Evolutionary conservation across 768 basidiomycete species (phyloP).

Genomic region (Pleurotus eryngii): DNA sequence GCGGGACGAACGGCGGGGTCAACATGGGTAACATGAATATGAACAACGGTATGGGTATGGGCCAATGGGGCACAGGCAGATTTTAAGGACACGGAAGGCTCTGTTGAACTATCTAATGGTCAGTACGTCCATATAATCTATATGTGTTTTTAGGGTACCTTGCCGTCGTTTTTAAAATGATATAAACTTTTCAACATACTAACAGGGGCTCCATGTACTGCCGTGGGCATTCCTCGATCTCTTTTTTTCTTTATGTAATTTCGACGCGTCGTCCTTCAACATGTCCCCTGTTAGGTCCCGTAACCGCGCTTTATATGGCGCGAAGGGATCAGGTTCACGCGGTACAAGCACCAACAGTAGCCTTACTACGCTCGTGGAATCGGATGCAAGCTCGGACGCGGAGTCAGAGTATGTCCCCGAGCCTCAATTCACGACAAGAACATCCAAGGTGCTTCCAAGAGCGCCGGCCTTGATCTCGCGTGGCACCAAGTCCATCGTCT

Average conservation of each 20-base stretch:
- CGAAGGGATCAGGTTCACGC: not conserved
- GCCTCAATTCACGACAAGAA: not conserved
- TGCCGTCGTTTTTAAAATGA: too few species aligned
- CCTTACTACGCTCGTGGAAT: not conserved
- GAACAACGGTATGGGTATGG: slow-evolving; percentile 37
- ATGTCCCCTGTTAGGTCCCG: too few species aligned
- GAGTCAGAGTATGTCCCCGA: not conserved
- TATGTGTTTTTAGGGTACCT: too few species aligned
- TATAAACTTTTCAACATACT: too few species aligned
- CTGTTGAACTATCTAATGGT: too few species aligned
- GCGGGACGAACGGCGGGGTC: slow-evolving; percentile 37
- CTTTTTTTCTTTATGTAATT: too few species aligned
- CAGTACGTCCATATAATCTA: too few species aligned
- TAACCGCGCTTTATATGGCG: too few species aligned
- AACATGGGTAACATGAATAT: slow-evolving; percentile 23
- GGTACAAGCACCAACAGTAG: not conserved
- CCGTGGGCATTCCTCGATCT: too few species aligned
- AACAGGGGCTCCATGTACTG: too few species aligned
- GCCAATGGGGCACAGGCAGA: slow-evolving; percentile 31
- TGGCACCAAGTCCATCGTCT: not conserved
- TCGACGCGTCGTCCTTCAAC: too few species aligned
- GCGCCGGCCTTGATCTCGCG: not conserved
- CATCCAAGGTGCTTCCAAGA: not conserved
- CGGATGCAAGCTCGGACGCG: not conserved
- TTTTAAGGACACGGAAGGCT: not conserved